These are phyloP conservation scores for Juncus effusus DNA, from an alignment of 176 grass and related monocot species.

Conservation along the genomic window DNA sequence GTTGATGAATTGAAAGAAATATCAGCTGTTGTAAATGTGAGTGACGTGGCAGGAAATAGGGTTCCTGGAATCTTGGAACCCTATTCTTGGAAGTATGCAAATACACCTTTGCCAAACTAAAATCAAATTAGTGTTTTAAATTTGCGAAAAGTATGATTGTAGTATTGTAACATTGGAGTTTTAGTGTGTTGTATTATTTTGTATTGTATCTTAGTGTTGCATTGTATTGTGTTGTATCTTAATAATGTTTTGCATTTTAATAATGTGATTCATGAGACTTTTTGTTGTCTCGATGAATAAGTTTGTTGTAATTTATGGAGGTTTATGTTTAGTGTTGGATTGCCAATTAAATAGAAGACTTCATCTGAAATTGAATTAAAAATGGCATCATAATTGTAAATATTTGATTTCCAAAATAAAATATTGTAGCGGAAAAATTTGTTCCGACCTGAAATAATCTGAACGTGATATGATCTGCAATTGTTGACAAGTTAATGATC, in stretches of 20 bases:
- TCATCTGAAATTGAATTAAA: not conserved
- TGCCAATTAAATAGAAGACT: not conserved
- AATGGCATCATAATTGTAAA: no score
- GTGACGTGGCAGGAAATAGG: conserved; percentile 50
- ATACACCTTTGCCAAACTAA: conserved; percentile 48
- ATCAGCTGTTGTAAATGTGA: conserved; percentile 35
- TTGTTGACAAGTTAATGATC: no score
- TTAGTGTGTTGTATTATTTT: conserved; percentile 3
- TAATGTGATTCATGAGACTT: no score
- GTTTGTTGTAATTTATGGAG: not conserved
- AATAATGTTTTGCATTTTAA: no score
- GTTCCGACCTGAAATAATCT: no score
- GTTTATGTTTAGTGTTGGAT: not conserved
- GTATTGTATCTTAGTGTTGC: no score
- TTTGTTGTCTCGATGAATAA: not conserved
- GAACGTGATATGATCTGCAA: no score
- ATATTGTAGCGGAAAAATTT: no score
- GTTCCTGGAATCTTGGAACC: conserved; percentile 41
- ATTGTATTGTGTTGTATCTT: no score
- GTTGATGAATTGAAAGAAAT: conserved; percentile 53
- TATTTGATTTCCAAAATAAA: no score
- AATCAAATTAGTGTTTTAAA: conserved; percentile 2
- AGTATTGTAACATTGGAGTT: not conserved
- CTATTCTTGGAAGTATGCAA: conserved; percentile 60
- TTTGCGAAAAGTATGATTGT: conserved; percentile 4